Percentiles rank a stretch among this genome's conserved stretches.
These are phyloP conservation scores for Eucalyptus grandis DNA, from an alignment of 345 rosid genomes.

Conservation along the genomic window DNA sequence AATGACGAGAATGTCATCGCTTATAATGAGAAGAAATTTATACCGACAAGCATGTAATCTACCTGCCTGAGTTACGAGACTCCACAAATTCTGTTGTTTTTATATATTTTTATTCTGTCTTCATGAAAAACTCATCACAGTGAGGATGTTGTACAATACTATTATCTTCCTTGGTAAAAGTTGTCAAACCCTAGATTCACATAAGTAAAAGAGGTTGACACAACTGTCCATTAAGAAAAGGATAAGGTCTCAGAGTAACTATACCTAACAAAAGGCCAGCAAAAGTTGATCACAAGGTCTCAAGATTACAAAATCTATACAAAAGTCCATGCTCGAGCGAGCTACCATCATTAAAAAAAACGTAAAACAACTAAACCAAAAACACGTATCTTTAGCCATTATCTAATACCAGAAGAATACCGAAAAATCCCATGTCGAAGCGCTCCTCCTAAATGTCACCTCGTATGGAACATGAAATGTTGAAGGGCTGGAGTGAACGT, in stretches of 20 bases:
- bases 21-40: background rate
- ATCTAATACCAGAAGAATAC: too few species aligned
- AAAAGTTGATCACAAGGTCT: too few species aligned
- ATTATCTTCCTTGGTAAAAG: background rate
- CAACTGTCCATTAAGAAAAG: too few species aligned
- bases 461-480: background rate
- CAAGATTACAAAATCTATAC: too few species aligned
- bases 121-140: background rate
- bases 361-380: too few species aligned
- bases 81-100: background rate
- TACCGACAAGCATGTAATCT: background rate
- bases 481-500: background rate
- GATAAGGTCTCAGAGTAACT: too few species aligned
- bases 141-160: background rate
- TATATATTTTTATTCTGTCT: background rate
- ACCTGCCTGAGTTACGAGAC: background rate
- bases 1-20: background rate
- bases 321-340: too few species aligned
- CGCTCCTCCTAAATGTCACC: background rate
- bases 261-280: too few species aligned
- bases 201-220: background rate
- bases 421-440: background rate
- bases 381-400: background rate
- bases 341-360: too few species aligned
- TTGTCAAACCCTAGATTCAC: background rate